These are phyloP conservation scores for Kalmusia sp. DNA, from an alignment of 2,329 filamentous ascomycete species.

Conservation along the genomic window DNA sequence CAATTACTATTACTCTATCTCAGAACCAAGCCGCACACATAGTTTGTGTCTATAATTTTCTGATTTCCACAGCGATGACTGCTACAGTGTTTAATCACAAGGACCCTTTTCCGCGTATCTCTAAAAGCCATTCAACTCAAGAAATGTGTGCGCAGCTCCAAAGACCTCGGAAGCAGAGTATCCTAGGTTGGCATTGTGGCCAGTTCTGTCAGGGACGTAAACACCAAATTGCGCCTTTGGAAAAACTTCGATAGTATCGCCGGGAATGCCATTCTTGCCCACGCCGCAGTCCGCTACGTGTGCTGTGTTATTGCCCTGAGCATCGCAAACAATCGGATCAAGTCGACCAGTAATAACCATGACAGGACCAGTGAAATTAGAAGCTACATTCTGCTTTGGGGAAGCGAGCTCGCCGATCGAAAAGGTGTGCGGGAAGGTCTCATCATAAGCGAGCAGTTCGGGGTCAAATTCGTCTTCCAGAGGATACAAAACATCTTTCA, in stretches of 20 bases:
- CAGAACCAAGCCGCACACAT: too few relatives aligned
- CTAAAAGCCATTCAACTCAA: neutral
- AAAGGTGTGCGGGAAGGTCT: conserved; percentile 3
- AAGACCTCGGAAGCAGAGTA: conserved; percentile 9
- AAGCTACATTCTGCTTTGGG: conserved; percentile 1
- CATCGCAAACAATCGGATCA: conserved; percentile 64
- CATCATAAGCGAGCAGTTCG: conserved; percentile 4
- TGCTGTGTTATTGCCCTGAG: conserved; percentile 43
- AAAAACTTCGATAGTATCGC: neutral
- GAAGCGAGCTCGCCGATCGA: conserved; percentile 9
- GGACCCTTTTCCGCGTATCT: too few relatives aligned
- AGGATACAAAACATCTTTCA: conserved; percentile 4
- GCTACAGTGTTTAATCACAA: too few relatives aligned
- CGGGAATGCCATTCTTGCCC: neutral
- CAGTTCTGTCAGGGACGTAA: conserved; percentile 6
- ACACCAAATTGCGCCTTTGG: conserved; percentile 3
- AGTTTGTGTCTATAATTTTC: too few relatives aligned
- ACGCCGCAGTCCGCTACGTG: conserved; percentile 1
- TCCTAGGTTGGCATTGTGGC: conserved; percentile 2
- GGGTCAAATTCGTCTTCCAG: conserved; percentile 7
- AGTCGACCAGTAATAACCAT: conserved; percentile 61
- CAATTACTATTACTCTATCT: too few relatives aligned
- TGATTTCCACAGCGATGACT: too few relatives aligned
- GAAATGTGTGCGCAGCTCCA: conserved; percentile 3
- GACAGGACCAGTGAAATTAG: conserved; percentile 58